Base-by-base conservation (phyloP, 1,139 yeast species). In the Lodderomyces metapsilosis region DNA sequence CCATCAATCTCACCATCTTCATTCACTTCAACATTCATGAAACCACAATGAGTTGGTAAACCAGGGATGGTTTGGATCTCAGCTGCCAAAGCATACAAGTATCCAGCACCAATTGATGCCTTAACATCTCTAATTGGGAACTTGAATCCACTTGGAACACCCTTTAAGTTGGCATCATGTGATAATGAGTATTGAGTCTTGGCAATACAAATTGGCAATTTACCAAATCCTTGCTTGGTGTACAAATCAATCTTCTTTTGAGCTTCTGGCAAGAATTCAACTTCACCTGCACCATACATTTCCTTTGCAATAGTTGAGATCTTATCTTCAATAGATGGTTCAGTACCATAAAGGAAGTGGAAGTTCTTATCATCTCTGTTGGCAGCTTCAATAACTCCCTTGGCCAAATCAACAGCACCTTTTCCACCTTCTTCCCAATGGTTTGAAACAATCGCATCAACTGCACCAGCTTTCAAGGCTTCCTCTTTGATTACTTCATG, bases 371-470 rank as follows among this genome's bases (percentile, higher is more conserved):
- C 74, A 40, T 57, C 50, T 28, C 68, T 54, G 57, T 80, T 75
- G 43, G 91, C 78, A 34, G 94, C 92, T 48, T 75, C 72, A 53
- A 88, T 79, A 46, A 91, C 94, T 47, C 95, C 96, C 48, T 84
- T 59, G 43, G 98, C 98, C 51, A 92, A 79, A 44, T 78, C 84
- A 51, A 88, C 78, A 9, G 98, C 98, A 57, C 98, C 98, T 51
- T 73, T 71, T 54, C 98, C 98, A 71, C 98, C 98, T 70, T 88
- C 88, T 67, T 87, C 97, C 98, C 98, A 92, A 68, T 92, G 98
- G 76, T 88, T 88, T 34, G 96, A 85, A 32, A 88, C 91, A 57
- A 92, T 85, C 23, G 98, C 98, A 59, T 88, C 97, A 46, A 71
- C 70, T 34, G 98, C 98, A 58, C 98, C 98, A n/a, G 96, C 96